These are phyloP conservation scores for Exophiala oligosperma DNA, from an alignment of 2,329 filamentous ascomycete species.

Conservation along the genomic window DNA sequence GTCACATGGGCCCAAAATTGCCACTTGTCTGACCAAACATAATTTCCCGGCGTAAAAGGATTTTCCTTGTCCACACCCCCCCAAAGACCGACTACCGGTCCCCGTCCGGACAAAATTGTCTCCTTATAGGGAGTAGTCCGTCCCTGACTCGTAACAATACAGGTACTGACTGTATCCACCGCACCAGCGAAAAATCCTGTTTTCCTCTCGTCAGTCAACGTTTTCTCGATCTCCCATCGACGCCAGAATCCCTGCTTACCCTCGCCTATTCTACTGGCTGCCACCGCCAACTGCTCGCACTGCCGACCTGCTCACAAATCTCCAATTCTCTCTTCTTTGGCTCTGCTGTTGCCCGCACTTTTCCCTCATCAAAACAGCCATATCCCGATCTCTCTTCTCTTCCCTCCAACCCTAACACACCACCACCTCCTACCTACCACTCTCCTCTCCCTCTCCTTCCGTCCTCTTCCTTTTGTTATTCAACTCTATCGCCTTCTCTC, in stretches of 20 bases:
- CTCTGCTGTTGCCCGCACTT: conserved; percentile 7
- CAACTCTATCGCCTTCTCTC: conserved; percentile 6
- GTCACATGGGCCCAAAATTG: no score
- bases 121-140: no score
- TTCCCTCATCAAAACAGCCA: conserved; percentile 6
- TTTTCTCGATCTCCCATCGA: background rate
- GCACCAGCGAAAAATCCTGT: background rate
- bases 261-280: background rate
- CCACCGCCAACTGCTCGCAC: background rate
- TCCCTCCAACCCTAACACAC: background rate
- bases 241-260: background rate
- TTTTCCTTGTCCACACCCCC: no score
- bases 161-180: background rate
- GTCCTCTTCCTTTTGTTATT: conserved; percentile 4
- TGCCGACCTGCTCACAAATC: conserved; percentile 10
- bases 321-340: background rate
- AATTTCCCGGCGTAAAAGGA: no score
- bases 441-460: background rate
- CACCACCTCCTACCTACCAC: background rate
- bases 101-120: no score
- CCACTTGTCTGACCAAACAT: no score
- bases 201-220: background rate
- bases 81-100: no score
- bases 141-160: no score
- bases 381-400: background rate